These are phyloP conservation scores for Fusarium dlaminii DNA, from an alignment of 2,329 filamentous ascomycete species.

Conservation along the genomic window DNA sequence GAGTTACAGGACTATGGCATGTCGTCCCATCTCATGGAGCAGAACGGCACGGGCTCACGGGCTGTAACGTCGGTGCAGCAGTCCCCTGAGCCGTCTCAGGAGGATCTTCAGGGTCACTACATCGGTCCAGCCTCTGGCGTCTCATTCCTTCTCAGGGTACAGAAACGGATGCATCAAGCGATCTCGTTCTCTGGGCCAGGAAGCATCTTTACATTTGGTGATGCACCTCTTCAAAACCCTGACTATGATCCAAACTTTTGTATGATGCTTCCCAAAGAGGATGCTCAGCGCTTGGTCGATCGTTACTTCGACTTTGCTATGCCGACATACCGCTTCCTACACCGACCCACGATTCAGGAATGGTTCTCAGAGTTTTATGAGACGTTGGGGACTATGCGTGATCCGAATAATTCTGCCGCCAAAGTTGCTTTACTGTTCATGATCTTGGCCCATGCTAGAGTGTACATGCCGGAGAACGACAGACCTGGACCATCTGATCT, in stretches of 20 bases:
- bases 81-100: constrained; percentile 45
- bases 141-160: constrained; percentile 44
- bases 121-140: constrained; percentile 46
- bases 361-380: constrained; percentile 57
- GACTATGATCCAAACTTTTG: constrained; percentile 49
- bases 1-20: constrained; percentile 10
- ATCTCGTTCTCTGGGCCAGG: constrained; percentile 40
- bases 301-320: constrained; percentile 67
- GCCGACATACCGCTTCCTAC: constrained; percentile 65
- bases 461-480: constrained; percentile 48
- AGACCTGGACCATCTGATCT: constrained; percentile 38
- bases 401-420: constrained; percentile 31
- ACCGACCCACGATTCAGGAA: constrained; percentile 59
- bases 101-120: constrained; percentile 47
- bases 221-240: constrained; percentile 54
- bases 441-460: constrained; percentile 61
- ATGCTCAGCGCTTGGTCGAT: constrained; percentile 51
- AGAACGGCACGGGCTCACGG: not conserved
- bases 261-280: constrained; percentile 52
- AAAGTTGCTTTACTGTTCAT: constrained; percentile 58
- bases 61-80: constrained; percentile 29
- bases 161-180: constrained; percentile 44
- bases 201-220: constrained; percentile 60
- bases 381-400: constrained; percentile 43
- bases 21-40: constrained; percentile 10